phyloP scores from a whole-genome alignment of 2,329 filamentous ascomycete genomes.

The Curvularia lunata region DNA sequence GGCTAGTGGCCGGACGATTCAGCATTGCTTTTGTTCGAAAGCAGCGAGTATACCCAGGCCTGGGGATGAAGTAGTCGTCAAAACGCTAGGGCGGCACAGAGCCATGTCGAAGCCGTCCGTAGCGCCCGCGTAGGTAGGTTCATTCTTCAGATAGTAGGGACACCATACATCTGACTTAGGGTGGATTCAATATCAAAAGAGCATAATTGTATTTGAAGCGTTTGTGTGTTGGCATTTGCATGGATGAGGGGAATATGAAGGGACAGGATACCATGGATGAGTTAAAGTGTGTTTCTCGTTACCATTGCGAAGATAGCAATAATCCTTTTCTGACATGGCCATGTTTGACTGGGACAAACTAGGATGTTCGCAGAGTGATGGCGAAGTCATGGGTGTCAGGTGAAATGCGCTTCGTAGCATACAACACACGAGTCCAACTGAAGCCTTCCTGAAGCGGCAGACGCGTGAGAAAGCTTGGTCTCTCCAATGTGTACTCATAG shows the following conservation, averaged over 20 bases:
- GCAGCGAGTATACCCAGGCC: neutral
- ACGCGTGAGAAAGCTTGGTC: too few relatives aligned
- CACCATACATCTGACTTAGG: slow-evolving; percentile 8
- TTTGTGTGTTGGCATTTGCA: slow-evolving; percentile 29
- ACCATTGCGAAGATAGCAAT: slow-evolving; percentile 9
- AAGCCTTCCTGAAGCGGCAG: neutral
- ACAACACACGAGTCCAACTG: neutral
- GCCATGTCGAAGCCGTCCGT: neutral
- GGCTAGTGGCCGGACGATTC: slow-evolving; percentile 35
- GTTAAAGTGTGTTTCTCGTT: slow-evolving; percentile 9
- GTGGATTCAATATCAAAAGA: slow-evolving; percentile 17
- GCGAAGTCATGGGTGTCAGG: neutral
- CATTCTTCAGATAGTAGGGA: slow-evolving; percentile 1
- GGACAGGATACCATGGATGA: slow-evolving; percentile 19
- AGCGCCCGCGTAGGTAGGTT: slow-evolving; percentile 4
- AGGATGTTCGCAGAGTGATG: neutral
- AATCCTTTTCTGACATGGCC: neutral
- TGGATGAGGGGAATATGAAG: slow-evolving; percentile 17
- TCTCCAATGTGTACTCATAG: neutral
- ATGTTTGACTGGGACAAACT: neutral
- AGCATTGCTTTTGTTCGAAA: slow-evolving; percentile 12
- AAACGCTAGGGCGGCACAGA: slow-evolving; percentile 1
- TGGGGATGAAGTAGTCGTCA: neutral
- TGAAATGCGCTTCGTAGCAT: neutral
- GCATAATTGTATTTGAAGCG: slow-evolving; percentile 26